These are phyloP conservation scores for Phyllosticta capitalensis DNA, from an alignment of 2,329 filamentous ascomycete genomes.

Conservation along the genomic window DNA sequence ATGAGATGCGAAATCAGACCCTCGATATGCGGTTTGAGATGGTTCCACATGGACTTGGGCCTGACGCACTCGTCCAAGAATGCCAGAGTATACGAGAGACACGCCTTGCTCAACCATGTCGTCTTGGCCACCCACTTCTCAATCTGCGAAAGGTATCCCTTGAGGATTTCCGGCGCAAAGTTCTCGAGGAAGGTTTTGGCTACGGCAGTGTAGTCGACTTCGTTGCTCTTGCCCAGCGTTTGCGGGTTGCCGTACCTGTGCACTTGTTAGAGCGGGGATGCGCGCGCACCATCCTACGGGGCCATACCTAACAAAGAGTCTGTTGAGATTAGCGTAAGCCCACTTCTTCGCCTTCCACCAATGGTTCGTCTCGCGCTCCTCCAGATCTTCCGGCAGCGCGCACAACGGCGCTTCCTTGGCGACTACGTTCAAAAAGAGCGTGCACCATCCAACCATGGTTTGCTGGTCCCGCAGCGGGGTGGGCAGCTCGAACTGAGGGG, in stretches of 20 bases:
- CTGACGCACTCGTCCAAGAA: slow-evolving; percentile 97
- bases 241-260: slow-evolving; percentile 79
- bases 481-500: slow-evolving; percentile 70
- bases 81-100: slow-evolving; percentile 83
- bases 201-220: slow-evolving; percentile 67
- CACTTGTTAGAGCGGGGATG: slow-evolving; percentile 12
- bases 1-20: slow-evolving; percentile 89
- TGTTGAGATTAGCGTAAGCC: slow-evolving; percentile 96
- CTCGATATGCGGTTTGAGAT: slow-evolving; percentile 86
- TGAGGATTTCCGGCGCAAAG: slow-evolving; percentile 92
- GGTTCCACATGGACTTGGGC: slow-evolving; percentile 92
- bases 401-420: slow-evolving; percentile 72
- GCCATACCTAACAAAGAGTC: slow-evolving; percentile 74
- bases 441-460: slow-evolving; percentile 90
- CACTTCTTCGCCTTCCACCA: slow-evolving; percentile 99
- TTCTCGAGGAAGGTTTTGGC: slow-evolving; percentile 84
- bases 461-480: slow-evolving; percentile 67
- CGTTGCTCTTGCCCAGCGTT: slow-evolving; percentile 62
- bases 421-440: slow-evolving; percentile 83
- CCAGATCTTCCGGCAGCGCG: slow-evolving; percentile 68
- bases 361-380: slow-evolving; percentile 85
- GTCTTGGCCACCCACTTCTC: slow-evolving; percentile 97
- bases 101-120: slow-evolving; percentile 88
- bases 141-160: slow-evolving; percentile 87
- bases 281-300: slow-evolving; percentile 4